These are phyloP conservation scores for Gymnopilus dilepis DNA, from an alignment of 768 basidiomycete genomes.

Conservation along the genomic window DNA sequence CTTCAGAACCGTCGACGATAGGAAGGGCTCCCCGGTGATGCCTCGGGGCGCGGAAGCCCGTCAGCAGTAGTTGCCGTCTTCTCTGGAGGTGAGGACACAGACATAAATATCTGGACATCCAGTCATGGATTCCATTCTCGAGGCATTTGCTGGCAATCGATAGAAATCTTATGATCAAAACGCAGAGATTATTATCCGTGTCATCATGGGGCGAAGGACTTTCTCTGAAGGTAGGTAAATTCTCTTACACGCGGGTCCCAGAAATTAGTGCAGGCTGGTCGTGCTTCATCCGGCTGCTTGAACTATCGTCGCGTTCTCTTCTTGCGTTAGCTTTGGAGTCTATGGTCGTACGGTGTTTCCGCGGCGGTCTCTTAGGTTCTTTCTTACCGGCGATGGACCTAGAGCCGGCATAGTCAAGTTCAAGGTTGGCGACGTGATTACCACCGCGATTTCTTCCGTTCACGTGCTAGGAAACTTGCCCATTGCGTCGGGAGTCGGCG, in stretches of 20 bases:
- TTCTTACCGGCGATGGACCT: background rate
- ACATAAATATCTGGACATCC: slow-evolving; percentile 1
- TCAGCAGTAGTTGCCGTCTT: background rate
- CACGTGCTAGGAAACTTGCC: background rate
- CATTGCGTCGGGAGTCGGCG: background rate
- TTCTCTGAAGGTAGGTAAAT: too few species aligned
- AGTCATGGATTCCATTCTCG: background rate
- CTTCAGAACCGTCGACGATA: background rate
- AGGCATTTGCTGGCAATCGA: background rate
- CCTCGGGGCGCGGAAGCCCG: slow-evolving; percentile 14
- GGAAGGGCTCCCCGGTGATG: slow-evolving; percentile 15
- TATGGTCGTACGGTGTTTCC: slow-evolving; percentile 3
- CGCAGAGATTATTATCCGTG: background rate
- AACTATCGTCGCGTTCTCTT: background rate
- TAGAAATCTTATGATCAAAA: background rate
- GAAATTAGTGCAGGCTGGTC: background rate
- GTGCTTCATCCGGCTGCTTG: background rate
- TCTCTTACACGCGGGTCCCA: background rate
- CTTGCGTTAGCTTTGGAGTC: background rate
- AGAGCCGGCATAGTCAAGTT: background rate
- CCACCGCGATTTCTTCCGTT: background rate
- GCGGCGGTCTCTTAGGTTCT: slow-evolving; percentile 8
- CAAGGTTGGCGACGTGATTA: background rate
- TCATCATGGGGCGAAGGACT: too few species aligned
- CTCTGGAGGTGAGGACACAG: background rate